phyloP scores from a whole-genome alignment of 306 rosid genomes.

The Ammopiptanthus mongolicus region DNA sequence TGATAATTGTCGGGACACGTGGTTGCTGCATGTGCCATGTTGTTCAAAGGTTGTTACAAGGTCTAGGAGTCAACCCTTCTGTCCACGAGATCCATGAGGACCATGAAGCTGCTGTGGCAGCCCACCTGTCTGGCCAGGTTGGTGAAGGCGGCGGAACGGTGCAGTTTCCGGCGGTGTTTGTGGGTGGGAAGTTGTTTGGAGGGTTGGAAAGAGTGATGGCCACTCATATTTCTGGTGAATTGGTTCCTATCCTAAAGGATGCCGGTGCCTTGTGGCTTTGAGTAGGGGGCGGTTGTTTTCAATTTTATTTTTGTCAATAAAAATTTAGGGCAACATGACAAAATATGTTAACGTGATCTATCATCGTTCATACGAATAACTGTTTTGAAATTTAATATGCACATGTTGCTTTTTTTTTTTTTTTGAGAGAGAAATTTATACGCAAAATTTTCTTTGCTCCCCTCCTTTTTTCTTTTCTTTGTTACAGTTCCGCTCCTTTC shows the following conservation, averaged over 20 bases:
- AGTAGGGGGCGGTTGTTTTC: background rate
- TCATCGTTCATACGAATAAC: too few species aligned
- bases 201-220: conserved; percentile 91
- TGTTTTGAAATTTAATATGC: background rate
- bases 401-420: background rate
- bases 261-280: conserved; percentile 99
- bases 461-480: background rate
- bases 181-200: conserved; percentile 84
- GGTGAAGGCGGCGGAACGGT: background rate
- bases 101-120: conserved; percentile 39
- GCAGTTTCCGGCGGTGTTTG: conserved; percentile 83
- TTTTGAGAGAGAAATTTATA: background rate
- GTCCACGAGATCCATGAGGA: conserved; percentile 60
- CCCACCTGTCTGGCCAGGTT: conserved; percentile 19
- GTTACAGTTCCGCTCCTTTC: too few species aligned
- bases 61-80: conserved; percentile 81
- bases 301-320: too few species aligned
- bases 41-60: conserved; percentile 54
- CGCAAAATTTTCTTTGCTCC: background rate
- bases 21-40: conserved; percentile 97
- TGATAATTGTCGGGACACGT: conserved; percentile 58
- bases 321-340: background rate
- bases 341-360: too few species aligned
- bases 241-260: conserved; percentile 72
- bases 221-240: conserved; percentile 82